Conservation (phyloP, 2,329 filamentous ascomycete genomes). For the Bipolaris zeicola region DNA sequence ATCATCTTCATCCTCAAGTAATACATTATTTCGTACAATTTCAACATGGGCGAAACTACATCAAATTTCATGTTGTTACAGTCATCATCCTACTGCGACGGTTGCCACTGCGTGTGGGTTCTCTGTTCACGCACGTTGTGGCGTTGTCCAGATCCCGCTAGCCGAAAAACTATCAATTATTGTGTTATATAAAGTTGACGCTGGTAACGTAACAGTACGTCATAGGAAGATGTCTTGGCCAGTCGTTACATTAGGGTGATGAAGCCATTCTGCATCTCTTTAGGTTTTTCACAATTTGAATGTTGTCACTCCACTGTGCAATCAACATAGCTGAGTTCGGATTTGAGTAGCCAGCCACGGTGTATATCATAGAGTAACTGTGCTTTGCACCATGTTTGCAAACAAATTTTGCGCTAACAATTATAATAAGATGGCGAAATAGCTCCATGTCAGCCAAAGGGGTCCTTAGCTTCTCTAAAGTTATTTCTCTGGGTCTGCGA, state of each 20-base stretch:
- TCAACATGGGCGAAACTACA: not conserved
- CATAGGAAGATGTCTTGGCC: not conserved
- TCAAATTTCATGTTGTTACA: not conserved
- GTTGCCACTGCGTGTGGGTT: not conserved
- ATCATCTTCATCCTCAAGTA: not conserved
- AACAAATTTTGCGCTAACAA: too few relatives aligned
- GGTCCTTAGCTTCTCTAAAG: too few relatives aligned
- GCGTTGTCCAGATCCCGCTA: not conserved
- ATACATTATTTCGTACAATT: not conserved
- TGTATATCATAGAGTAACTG: not conserved
- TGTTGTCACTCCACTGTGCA: not conserved
- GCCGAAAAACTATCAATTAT: not conserved
- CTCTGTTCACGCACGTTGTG: not conserved
- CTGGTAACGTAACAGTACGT: too few relatives aligned
- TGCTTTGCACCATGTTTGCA: not conserved
- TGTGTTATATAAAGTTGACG: not conserved
- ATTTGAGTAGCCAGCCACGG: not conserved
- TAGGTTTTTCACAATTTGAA: not conserved
- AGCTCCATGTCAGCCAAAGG: too few relatives aligned
- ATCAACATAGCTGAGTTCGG: not conserved
- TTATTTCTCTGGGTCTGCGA: too few relatives aligned
- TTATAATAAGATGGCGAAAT: too few relatives aligned
- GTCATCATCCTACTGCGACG: not conserved
- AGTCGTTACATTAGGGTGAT: not conserved
- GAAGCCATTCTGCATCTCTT: not conserved